Percentiles rank a stretch among this genome's conserved stretches.
These are phyloP conservation scores for Nicotiana sylvestris DNA, from an alignment of 257 asterid species.

Conservation along the genomic window DNA sequence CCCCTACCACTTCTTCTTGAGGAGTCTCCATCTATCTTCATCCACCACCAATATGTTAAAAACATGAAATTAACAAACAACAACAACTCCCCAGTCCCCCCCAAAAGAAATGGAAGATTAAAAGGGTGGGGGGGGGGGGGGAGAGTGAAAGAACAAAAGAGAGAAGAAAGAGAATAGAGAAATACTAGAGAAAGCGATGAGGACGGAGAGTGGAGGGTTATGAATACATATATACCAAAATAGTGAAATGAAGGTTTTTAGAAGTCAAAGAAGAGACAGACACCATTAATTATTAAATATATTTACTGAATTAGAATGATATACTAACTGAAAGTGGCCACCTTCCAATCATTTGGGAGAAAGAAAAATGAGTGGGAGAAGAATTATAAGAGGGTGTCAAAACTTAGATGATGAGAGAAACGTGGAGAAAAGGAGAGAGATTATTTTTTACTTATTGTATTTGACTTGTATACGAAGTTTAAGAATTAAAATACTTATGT, in stretches of 20 bases:
- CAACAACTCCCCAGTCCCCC: not conserved
- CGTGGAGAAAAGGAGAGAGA: not conserved
- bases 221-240: not conserved
- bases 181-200: not conserved
- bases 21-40: conserved; percentile 24
- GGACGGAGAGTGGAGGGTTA: conserved; percentile 11
- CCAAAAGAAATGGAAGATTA: conserved; percentile 13
- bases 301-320: conserved; percentile 9
- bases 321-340: not conserved
- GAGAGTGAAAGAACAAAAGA: conserved; percentile 21
- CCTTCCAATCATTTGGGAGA: not conserved
- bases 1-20: conserved; percentile 24
- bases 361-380: not conserved
- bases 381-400: not conserved
- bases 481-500: not conserved
- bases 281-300: conserved; percentile 9
- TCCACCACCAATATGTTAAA: conserved; percentile 15
- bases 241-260: conserved; percentile 6
- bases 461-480: not conserved
- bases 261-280: not conserved
- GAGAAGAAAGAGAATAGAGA: conserved; percentile 25
- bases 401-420: not conserved
- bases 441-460: not conserved
- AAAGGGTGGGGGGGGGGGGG: conserved; percentile 25
- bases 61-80: not conserved